Percentiles rank a stretch among this genome's conserved stretches.
phyloP scores from a whole-genome alignment of 2,329 filamentous ascomycete genomes.

The Fusarium sp. region DNA sequence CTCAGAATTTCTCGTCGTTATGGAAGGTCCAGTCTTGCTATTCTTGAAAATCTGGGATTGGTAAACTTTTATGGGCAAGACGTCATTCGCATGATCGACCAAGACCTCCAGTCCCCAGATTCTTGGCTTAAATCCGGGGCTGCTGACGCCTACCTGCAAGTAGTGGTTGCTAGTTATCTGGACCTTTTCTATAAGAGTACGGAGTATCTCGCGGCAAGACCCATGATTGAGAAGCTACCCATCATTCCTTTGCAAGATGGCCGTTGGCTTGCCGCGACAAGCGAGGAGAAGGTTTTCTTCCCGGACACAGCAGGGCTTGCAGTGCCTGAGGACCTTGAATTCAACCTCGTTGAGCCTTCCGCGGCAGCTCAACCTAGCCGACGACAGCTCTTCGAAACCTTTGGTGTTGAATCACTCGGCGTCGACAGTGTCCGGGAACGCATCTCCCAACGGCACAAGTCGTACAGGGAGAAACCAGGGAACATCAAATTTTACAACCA shows the following conservation, averaged over 20 bases:
- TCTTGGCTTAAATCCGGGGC: not conserved
- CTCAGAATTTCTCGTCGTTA: not conserved
- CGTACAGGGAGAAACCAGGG: not conserved
- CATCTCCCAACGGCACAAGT: not conserved
- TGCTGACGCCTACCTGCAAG: not conserved
- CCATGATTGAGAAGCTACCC: not conserved
- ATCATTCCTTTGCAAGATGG: not conserved
- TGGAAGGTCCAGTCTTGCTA: not conserved
- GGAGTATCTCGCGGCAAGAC: too few relatives aligned
- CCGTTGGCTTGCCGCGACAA: not conserved
- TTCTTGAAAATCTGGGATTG: not conserved
- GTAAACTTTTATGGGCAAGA: accelerated
- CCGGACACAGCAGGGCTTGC: not conserved
- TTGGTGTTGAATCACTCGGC: not conserved
- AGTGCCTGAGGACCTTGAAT: not conserved
- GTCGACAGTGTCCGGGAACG: not conserved
- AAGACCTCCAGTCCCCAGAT: not conserved
- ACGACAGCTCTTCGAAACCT: not conserved
- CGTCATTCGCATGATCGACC: not conserved
- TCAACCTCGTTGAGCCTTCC: not conserved
- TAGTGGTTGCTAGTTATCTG: too few relatives aligned
- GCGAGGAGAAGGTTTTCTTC: not conserved
- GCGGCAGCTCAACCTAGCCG: accelerated
- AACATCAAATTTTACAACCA: not conserved
- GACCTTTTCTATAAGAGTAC: too few relatives aligned